Conservation (phyloP, 1,284 basidiomycete genomes). For the Ustilago xerochloae region DNA sequence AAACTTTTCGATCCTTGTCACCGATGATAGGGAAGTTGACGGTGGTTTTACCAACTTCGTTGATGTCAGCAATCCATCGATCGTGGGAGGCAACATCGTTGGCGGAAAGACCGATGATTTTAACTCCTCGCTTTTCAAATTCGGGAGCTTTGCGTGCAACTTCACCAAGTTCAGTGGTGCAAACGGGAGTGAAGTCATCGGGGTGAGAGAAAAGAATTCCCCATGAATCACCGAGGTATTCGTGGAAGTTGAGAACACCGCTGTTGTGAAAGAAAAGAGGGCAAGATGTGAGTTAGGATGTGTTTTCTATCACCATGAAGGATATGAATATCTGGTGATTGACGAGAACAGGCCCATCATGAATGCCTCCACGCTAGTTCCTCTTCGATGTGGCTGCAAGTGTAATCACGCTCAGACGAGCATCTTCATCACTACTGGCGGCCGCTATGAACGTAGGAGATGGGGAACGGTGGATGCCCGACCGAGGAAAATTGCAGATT, state of each 20-base stretch:
- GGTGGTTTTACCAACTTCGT: constrained; percentile 79
- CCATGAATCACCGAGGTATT: constrained; percentile 90
- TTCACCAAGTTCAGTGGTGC: constrained; percentile 92
- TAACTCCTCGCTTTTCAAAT: constrained; percentile 87
- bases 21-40: constrained; percentile 96
- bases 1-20: constrained; percentile 81
- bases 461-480: background rate
- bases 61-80: constrained; percentile 87
- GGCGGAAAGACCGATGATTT: constrained; percentile 81
- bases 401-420: no score
- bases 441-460: no score
- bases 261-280: constrained; percentile 6
- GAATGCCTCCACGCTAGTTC: no score
- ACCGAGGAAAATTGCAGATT: no score
- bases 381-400: background rate
- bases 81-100: constrained; percentile 84
- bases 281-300: background rate
- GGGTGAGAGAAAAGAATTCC: constrained; percentile 77
- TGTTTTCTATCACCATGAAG: no score
- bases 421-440: background rate
- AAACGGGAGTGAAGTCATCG: constrained; percentile 73
- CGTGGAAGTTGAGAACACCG: constrained; percentile 77
- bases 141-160: constrained; percentile 87
- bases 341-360: no score
- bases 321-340: no score